Base-by-base conservation (phyloP, 768 basidiomycete genomes). In the Amanita rubescens region DNA sequence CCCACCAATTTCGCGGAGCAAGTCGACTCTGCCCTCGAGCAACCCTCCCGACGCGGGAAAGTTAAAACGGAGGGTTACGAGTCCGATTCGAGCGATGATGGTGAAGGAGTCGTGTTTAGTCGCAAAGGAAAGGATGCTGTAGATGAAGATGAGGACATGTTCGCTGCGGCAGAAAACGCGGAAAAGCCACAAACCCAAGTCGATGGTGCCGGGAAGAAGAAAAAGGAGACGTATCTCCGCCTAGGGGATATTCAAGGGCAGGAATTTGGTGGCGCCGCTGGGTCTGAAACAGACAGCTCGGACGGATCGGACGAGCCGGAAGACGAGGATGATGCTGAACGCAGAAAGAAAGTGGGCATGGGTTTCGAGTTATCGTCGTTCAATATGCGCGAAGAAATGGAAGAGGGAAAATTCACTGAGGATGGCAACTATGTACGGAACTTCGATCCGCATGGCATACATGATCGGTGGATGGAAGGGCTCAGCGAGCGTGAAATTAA, bases 371-470 rank as follows among this genome's bases (percentile, higher is more conserved):
- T 99, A 9, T 94, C 90, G 3, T 89, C 91, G 24, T 99, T 99
- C 82, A 95, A 99, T 68, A 98, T 99, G 95, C 86, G 94, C 58
- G 87, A 91, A 61, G 96, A 99, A 76, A 94, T 98, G 87, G 87
- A 92, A 63, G 95, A 98, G 70, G 96, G 96, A 35, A 91, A 93
- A 65, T 97, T 99, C 73, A 85, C 90, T 4, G 89, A 88, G 55
- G 95, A 98, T 64, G 96, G 96, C 44, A 87, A 69, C 62, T 92
- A 93, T 64, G 82, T 89, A 46, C 85, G 87, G 59, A 78, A 85
- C 10, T 85, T 86, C 65, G 96, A 99, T 67, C 90, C 89, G 1
- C 87, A 94, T 64, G 91, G 85, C 22, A 80, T 87, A 35, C 94
- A 99, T 66, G 96, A 99, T 69, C 80, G 81, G 32, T 99, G 96